Evolutionary conservation across 2,329 filamentous ascomycete species (phyloP).

Genomic region (Xylariomycetidae sp.): DNA sequence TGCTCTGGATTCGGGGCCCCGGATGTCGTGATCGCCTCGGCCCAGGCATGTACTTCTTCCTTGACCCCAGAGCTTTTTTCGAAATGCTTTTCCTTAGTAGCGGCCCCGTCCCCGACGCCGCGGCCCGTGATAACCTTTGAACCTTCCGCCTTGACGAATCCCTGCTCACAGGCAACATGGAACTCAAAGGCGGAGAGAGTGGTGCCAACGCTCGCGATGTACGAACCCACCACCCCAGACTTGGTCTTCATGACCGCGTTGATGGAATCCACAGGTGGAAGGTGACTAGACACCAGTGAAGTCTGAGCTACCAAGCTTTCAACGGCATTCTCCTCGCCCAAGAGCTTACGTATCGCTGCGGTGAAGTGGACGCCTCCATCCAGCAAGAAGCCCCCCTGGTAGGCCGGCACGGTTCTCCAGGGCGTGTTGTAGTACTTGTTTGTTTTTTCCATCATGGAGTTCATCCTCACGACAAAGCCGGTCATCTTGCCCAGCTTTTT

Average conservation of each 20-base stretch:
- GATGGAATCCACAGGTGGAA: conserved; percentile 64
- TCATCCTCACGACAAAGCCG: conserved; percentile 42
- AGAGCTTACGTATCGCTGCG: conserved; percentile 56
- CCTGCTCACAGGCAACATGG: conserved; percentile 53
- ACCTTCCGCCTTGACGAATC: conserved; percentile 43
- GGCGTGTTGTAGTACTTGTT: conserved; percentile 47
- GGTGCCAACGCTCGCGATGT: conserved; percentile 54
- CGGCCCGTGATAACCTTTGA: conserved; percentile 40
- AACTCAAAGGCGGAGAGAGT: conserved; percentile 49
- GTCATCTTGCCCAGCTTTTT: conserved; percentile 49
- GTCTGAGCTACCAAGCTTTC: conserved; percentile 51
- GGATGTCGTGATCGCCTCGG: conserved; percentile 41
- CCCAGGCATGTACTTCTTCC: conserved; percentile 60
- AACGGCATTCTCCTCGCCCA: conserved; percentile 43
- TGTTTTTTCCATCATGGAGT: conserved; percentile 28
- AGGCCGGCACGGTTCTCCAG: conserved; percentile 64
- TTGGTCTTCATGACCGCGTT: conserved; percentile 52
- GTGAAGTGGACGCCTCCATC: conserved; percentile 72
- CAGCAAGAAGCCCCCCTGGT: conserved; percentile 73
- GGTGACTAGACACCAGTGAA: conserved; percentile 46
- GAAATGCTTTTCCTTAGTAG: conserved; percentile 40
- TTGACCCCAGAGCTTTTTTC: conserved; percentile 49
- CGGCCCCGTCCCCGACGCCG: conserved; percentile 28
- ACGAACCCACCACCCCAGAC: conserved; percentile 51
- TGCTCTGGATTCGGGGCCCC: conserved; percentile 48